These are phyloP conservation scores for Chlorencoelia australis DNA, from an alignment of 2,329 filamentous ascomycete genomes.

Conservation along the genomic window DNA sequence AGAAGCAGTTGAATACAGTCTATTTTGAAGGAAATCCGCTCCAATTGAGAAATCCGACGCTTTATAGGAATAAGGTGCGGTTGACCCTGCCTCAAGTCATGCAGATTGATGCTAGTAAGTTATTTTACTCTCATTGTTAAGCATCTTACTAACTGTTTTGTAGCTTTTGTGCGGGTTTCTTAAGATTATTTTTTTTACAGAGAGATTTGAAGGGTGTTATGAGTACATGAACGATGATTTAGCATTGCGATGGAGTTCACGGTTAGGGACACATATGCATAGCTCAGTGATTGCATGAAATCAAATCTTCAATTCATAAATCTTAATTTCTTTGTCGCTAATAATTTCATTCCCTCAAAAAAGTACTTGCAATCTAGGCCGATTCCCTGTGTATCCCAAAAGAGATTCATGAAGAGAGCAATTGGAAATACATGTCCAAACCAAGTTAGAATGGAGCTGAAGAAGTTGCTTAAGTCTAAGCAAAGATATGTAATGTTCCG, in stretches of 20 bases:
- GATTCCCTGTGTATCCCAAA: no score
- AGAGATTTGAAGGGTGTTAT: neutral
- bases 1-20: slow-evolving; percentile 73
- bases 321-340: no score
- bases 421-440: no score
- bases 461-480: slow-evolving; percentile 31
- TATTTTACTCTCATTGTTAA: neutral
- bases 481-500: slow-evolving; percentile 42
- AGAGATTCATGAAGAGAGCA: no score
- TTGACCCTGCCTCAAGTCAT: slow-evolving; percentile 77
- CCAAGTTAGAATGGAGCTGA: no score
- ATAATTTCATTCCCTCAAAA: no score
- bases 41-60: slow-evolving; percentile 65
- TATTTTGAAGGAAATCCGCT: slow-evolving; percentile 95
- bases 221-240: slow-evolving; percentile 3
- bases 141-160: slow-evolving; percentile 1
- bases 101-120: slow-evolving; percentile 97
- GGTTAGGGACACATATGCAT: slow-evolving; percentile 4
- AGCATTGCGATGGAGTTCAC: slow-evolving; percentile 15
- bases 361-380: no score
- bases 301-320: no score
- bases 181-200: slow-evolving; percentile 8
- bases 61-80: slow-evolving; percentile 90
- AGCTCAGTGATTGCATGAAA: neutral
- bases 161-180: slow-evolving; percentile 26